Evolutionary conservation across 2,329 filamentous ascomycete genomes (phyloP).

Genomic region (Diaporthe ampelina): DNA sequence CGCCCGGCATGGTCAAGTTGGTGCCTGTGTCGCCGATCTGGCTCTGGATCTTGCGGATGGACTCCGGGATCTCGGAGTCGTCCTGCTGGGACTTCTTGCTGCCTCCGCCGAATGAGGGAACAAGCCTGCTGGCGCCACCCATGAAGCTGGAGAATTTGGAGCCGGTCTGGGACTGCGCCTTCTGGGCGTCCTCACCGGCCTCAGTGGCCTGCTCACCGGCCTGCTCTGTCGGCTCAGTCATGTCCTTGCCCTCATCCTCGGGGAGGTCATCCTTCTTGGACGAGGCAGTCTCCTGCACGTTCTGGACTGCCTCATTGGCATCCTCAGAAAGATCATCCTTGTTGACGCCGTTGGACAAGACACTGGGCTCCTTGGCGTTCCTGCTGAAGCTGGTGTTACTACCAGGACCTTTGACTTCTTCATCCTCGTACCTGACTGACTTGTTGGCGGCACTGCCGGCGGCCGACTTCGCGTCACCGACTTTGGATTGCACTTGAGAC

Average conservation of each 20-base stretch:
- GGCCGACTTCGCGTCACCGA: slow-evolving; percentile 34
- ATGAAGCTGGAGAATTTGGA: slow-evolving; percentile 40
- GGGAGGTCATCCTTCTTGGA: slow-evolving; percentile 38
- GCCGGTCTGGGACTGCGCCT: slow-evolving; percentile 32
- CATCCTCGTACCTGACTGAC: slow-evolving; percentile 42
- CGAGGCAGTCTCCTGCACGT: slow-evolving; percentile 29
- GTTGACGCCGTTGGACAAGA: slow-evolving; percentile 36
- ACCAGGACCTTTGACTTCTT: slow-evolving; percentile 36
- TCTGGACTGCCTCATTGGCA: slow-evolving; percentile 27
- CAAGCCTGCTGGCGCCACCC: slow-evolving; percentile 38
- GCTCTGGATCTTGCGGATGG: slow-evolving; percentile 39
- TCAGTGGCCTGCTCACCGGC: slow-evolving; percentile 36
- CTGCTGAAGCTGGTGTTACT: slow-evolving; percentile 42
- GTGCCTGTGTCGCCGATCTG: slow-evolving; percentile 39
- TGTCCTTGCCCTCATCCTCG: slow-evolving; percentile 44
- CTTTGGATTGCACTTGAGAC: slow-evolving; percentile 37
- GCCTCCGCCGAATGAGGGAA: slow-evolving; percentile 34
- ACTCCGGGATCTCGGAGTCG: slow-evolving; percentile 34
- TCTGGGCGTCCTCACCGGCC: slow-evolving; percentile 15
- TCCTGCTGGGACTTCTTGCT: slow-evolving; percentile 38
- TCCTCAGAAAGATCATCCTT: slow-evolving; percentile 30
- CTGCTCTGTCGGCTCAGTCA: slow-evolving; percentile 42
- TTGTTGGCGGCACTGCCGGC: slow-evolving; percentile 40
- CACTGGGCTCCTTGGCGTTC: slow-evolving; percentile 39
- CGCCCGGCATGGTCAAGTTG: slow-evolving; percentile 36